Base-by-base conservation (phyloP, 1,284 basidiomycete genomes). In the Amanita bisporigera region DNA sequence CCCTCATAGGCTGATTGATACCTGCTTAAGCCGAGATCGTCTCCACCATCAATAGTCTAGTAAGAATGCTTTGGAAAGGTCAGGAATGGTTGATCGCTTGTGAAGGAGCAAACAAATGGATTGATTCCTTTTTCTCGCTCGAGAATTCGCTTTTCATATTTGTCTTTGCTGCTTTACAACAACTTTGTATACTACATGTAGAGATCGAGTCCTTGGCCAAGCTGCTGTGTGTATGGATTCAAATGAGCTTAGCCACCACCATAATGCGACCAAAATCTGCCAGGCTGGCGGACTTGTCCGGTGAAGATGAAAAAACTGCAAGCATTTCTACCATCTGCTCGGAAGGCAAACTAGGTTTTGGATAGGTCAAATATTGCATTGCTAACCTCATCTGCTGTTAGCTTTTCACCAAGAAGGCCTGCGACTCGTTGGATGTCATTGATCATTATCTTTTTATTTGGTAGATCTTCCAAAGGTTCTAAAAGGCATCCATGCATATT, bases 191-290 rank as follows among this genome's bases (percentile, higher is more conserved):
- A 4, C 17, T 54, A 12, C 26, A n/a, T 19, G 6, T 24, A 14
- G 17, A 52, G n/a, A n/a, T n/a, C n/a, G n/a, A n/a, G n/a, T n/a
- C n/a, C n/a, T n/a, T n/a, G n/a, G n/a, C n/a, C n/a, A n/a, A n/a
- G n/a, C n/a, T 52, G 49, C 24, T 29, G 14, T 12, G 12, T 6
- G 29, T 17, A 10, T 45, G 38, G 24, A 29, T 24, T 73, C 69
- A 83, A 7, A 76, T 78, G 26, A 86, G 72, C 66, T 83, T 86
- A 4, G 89, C 84, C 1, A 82, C 74, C 36, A 88, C 75, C 88
- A 93, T 92, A 87, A 94, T 92, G 38, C 79, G 80, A 71, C 88
- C 86, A 71, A 94, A 94, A 73, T 93, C 91, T 15, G 78, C 75
- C n/a, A 92, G 81, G 63, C 77, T 79, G 81, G 94, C 84, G 1